Evolutionary conservation across 345 rosid species (phyloP).

Genomic region (Eucalyptus brandiana): DNA sequence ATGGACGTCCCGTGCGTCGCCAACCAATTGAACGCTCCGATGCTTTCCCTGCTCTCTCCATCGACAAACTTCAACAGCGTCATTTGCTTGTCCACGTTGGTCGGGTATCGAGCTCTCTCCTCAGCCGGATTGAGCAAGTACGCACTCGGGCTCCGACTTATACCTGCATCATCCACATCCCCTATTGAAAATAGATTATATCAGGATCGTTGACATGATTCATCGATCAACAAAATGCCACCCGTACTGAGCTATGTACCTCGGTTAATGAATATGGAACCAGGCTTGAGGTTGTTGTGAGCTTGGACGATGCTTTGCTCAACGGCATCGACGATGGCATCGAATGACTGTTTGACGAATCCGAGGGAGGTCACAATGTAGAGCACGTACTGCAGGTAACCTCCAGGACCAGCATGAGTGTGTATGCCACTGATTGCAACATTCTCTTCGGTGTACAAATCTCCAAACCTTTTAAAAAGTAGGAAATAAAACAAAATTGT

Average conservation of each 20-base stretch:
- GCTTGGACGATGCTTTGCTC: conserved; percentile 42
- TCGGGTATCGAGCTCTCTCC: conserved; percentile 28
- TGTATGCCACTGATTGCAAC: conserved; percentile 49
- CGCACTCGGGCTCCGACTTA: conserved; percentile 50
- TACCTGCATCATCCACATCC: conserved; percentile 32
- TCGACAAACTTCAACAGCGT: conserved; percentile 37
- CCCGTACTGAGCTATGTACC: conserved; percentile 1
- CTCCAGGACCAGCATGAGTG: conserved; percentile 52
- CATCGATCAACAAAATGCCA: not conserved
- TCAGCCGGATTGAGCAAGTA: conserved; percentile 33
- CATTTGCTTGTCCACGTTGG: conserved; percentile 39
- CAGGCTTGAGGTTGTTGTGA: conserved; percentile 33
- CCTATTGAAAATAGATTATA: conserved; percentile 4
- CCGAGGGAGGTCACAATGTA: conserved; percentile 42
- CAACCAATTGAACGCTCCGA: conserved; percentile 44
- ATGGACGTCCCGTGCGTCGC: conserved; percentile 60
- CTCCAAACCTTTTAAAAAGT: conserved; percentile 25
- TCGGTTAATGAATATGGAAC: conserved; percentile 24
- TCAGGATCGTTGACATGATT: not conserved
- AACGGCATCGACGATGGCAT: conserved; percentile 33
- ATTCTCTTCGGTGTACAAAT: conserved; percentile 40
- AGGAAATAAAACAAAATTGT: not conserved
- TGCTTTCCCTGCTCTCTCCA: conserved; percentile 4
- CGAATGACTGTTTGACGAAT: conserved; percentile 42
- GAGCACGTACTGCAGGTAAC: conserved; percentile 42